phyloP scores from a whole-genome alignment of 2,329 filamentous ascomycete genomes.

The Ophiostoma sp. region DNA sequence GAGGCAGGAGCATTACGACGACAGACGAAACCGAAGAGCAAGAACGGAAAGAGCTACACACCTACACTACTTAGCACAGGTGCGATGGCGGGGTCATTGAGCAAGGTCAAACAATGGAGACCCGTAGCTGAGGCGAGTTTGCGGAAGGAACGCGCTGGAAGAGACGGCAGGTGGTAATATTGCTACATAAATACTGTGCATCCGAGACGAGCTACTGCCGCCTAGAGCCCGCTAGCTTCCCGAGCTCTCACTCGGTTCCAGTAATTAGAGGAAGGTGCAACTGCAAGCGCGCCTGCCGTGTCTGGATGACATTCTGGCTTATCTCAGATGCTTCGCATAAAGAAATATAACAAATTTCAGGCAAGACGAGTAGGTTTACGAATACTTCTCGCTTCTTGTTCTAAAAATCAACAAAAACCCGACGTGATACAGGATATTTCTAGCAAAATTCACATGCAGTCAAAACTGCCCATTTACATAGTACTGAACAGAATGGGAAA shows the following conservation, averaged over 20 bases:
- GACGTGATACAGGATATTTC: not conserved
- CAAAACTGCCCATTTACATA: not conserved
- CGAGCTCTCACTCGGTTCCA: not conserved
- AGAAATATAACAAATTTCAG: not conserved
- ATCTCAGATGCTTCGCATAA: not conserved
- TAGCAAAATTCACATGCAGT: not conserved
- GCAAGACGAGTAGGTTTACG: too few relatives aligned
- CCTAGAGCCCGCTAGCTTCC: not conserved
- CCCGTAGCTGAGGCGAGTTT: not conserved
- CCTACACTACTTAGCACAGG: not conserved
- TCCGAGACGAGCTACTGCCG: not conserved
- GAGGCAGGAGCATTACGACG: not conserved
- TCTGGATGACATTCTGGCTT: not conserved
- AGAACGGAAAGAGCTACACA: not conserved
- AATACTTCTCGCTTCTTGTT: too few relatives aligned
- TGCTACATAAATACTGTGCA: not conserved
- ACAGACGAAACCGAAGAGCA: not conserved
- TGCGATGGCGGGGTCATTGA: constrained; percentile 1
- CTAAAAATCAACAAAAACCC: not conserved
- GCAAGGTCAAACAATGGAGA: not conserved
- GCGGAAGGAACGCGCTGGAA: not conserved
- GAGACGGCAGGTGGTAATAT: not conserved
- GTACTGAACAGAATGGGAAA: not conserved
- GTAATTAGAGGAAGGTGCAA: not conserved
- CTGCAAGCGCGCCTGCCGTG: constrained; percentile 8